Percentiles rank a stretch among this genome's conserved stretches.
phyloP scores from a whole-genome alignment of 768 basidiomycete species.

The Podaxis sp. region DNA sequence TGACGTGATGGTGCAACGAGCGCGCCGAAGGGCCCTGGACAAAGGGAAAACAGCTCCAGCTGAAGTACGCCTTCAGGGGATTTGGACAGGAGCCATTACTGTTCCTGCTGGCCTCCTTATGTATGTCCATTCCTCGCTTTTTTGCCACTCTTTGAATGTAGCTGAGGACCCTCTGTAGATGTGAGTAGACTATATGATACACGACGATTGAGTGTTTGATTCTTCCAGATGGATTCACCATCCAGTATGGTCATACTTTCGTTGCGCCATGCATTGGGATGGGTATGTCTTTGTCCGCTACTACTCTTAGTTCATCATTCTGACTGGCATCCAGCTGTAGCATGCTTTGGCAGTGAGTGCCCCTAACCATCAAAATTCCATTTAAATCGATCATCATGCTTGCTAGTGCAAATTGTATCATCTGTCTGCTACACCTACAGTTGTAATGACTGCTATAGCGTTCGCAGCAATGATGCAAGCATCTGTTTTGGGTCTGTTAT shows the following conservation, averaged over 20 bases:
- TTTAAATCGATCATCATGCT: neutral
- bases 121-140: constrained; percentile 19
- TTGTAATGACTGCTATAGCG: constrained; percentile 36
- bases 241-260: constrained; percentile 32
- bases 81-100: constrained; percentile 36
- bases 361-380: neutral
- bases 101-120: constrained; percentile 34
- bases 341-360: constrained; percentile 35
- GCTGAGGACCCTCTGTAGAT: neutral
- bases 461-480: constrained; percentile 35
- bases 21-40: constrained; percentile 25
- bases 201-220: neutral
- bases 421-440: constrained; percentile 39
- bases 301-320: neutral
- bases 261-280: constrained; percentile 37
- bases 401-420: constrained; percentile 32
- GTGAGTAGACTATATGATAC: neutral
- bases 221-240: constrained; percentile 31
- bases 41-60: constrained; percentile 25
- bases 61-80: constrained; percentile 36
- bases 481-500: constrained; percentile 35
- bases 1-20: constrained; percentile 34
- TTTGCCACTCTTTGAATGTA: constrained; percentile 5
- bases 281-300: constrained; percentile 23
- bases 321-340: constrained; percentile 23